Evolutionary conservation across 805 yeast genomes (phyloP).

Genomic region (Lipomyces mesembrius): DNA sequence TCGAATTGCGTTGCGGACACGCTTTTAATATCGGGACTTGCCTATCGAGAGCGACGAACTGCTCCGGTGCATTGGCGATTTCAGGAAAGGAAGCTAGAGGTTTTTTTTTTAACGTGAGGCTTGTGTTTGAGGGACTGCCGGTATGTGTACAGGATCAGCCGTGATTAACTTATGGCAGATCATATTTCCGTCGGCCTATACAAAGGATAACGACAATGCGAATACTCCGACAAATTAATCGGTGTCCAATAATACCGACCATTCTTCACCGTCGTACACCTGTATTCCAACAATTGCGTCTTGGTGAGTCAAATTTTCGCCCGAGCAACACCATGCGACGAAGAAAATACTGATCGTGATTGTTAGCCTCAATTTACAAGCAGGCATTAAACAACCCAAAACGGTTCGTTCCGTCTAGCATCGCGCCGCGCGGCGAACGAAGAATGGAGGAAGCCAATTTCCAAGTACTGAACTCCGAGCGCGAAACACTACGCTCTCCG

Average conservation of each 20-base stretch:
- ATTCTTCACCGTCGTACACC: background rate
- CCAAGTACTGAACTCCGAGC: background rate
- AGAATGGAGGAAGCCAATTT: slow-evolving; percentile 2
- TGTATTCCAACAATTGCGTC: slow-evolving; percentile 1
- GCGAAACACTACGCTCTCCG: background rate
- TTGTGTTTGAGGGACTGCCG: no score
- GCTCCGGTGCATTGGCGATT: no score
- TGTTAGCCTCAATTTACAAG: background rate
- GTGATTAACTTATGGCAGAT: background rate
- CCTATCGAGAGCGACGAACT: no score
- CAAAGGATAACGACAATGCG: background rate
- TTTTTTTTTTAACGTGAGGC: no score
- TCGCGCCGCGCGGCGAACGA: slow-evolving; percentile 3
- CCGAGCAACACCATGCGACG: background rate
- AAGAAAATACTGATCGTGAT: background rate
- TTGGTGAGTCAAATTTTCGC: background rate
- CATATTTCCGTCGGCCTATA: background rate
- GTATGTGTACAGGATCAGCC: no score
- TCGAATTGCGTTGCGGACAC: no score
- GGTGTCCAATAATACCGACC: slow-evolving; percentile 1
- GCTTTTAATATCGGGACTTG: no score
- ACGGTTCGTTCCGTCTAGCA: background rate
- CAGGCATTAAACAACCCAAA: background rate
- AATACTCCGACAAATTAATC: background rate
- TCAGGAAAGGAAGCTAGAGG: no score